Evolutionary conservation across 805 yeast genomes (phyloP).

Genomic region (Barnettozyma populi): DNA sequence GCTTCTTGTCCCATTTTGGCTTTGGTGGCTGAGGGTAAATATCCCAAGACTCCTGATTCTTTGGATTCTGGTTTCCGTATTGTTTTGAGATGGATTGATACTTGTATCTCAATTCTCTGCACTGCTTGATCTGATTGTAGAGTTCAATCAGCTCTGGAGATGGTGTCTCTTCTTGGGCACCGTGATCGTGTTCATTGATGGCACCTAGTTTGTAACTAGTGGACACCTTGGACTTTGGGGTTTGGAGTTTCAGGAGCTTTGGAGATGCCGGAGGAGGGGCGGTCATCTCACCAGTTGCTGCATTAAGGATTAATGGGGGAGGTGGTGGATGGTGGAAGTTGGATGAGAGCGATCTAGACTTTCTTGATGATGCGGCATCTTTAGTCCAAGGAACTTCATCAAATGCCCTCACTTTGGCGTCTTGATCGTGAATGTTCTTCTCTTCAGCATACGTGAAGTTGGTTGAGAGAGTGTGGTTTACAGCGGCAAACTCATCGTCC

Average conservation of each 20-base stretch:
- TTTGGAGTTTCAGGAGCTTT: slow-evolving; percentile 1
- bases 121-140: slow-evolving; percentile 54
- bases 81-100: slow-evolving; percentile 73
- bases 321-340: slow-evolving; percentile 35
- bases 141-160: slow-evolving; percentile 63
- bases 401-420: slow-evolving; percentile 58
- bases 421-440: slow-evolving; percentile 55
- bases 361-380: slow-evolving; percentile 22
- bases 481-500: slow-evolving; percentile 19
- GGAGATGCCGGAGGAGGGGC: slow-evolving; percentile 17
- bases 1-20: slow-evolving; percentile 77
- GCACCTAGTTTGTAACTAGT: slow-evolving; percentile 39
- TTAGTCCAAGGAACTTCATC: slow-evolving; percentile 26
- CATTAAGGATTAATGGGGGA: slow-evolving; percentile 27
- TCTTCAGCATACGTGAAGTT: slow-evolving; percentile 67
- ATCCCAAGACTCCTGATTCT: slow-evolving; percentile 65
- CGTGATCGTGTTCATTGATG: slow-evolving; percentile 43
- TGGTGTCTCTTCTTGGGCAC: slow-evolving; percentile 53
- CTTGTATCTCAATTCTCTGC: slow-evolving; percentile 70
- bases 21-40: slow-evolving; percentile 93
- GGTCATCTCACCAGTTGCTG: slow-evolving; percentile 22
- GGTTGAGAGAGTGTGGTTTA: slow-evolving; percentile 33
- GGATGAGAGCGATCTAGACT: slow-evolving; percentile 32
- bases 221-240: slow-evolving; percentile 8
- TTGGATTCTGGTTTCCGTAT: slow-evolving; percentile 74